Base-by-base conservation (phyloP, 179 eudicot genomes). In the Silene vulgaris region DNA sequence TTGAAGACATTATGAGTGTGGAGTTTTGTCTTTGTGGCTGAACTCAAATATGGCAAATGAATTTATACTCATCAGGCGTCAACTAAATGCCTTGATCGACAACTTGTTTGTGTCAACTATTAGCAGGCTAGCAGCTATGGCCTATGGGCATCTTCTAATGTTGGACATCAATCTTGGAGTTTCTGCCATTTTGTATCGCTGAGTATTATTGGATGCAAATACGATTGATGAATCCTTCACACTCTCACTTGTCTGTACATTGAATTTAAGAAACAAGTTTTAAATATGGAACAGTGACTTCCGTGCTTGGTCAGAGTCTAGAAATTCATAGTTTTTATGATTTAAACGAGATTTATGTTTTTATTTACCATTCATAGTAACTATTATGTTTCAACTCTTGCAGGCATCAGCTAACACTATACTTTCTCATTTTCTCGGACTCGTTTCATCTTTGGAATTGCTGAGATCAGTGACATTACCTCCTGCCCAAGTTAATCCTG, bases 361-460 rank as follows among this genome's bases (percentile, higher is more conserved):
- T 40, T 2, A 0, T 40, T 8, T 40, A 40, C 48, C 2, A 12
- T 40, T 2, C 2, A 8, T 40, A 40, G 48, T 40, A 40, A 40
- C 48, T 40, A 40, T 8, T 40, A 40, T 40, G 48, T 40, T 40
- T 40, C 0, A 40, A 40, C 23, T 62, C 78, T 81, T 69, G 74
- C 96, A 94, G 98, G 98, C 98, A 71, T 92, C 93, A 60, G 96
- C 97, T 74, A 92, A 94, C 78, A 94, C 92, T 73, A 85, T 90
- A 81, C 86, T 92, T 21, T 92, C 99, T 52, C 97, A 95, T 80
- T 95, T 95, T 85, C 67, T 92, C 40, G 99, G 99, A 69, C 90
- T 95, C 56, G 87, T 84, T 64, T 88, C 84, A 72, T 92, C 97
- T 20, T 75, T 95, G 86, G 97, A 89, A 83, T 84, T 95, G 84